Evolutionary conservation across 495 filamentous ascomycete species (phyloP), one percentile per base, ranked within the genome.

Genomic region (Penicillium steckii): DNA sequence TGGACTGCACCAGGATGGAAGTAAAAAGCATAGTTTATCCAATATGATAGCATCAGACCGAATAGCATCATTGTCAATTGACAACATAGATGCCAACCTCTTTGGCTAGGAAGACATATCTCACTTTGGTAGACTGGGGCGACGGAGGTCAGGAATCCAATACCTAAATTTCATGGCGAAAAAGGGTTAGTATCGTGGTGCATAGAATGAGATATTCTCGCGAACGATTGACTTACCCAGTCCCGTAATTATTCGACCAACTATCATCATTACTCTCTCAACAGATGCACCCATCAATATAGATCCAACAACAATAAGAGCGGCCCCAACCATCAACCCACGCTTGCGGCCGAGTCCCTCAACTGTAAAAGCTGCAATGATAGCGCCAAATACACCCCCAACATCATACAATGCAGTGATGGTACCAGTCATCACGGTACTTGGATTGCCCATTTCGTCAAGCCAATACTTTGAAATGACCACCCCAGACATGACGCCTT

Each of bases 351-450:
- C 79, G 1, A 82, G 65, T 3, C 54, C 44, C 47, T 80, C 79
- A n/a, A 78, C 77, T 17, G 76, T 67, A n/a, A 63, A 67, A 26
- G 75, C 65, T 7, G 75, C 69, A 3, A 59, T 50, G 9, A 82
- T 61, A n/a, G 80, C 77, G 6, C 80, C 79, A 25, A 80, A 58
- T 43, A 82, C 75, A 42, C 71, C 80, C 8, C 79, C 80, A 40
- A 82, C 67, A 46, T 80, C 75, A 58, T 81, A 81, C 13, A 82
- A 61, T 0, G 78, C 75, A 0, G 76, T 81, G 19, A 82, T 60
- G 6, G 46, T 61, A 17, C 41, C 52, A 7, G 52, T 52, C 56
- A 60, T 55, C 4, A 60, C 48, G 1, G 52, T 60, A 22, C 57
- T 56, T 1, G 52, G 57, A 25, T 56, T 35, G 9, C 48, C 52